phyloP scores from a whole-genome alignment of 2,329 filamentous ascomycete genomes.

The Setomelanomma holmii region DNA sequence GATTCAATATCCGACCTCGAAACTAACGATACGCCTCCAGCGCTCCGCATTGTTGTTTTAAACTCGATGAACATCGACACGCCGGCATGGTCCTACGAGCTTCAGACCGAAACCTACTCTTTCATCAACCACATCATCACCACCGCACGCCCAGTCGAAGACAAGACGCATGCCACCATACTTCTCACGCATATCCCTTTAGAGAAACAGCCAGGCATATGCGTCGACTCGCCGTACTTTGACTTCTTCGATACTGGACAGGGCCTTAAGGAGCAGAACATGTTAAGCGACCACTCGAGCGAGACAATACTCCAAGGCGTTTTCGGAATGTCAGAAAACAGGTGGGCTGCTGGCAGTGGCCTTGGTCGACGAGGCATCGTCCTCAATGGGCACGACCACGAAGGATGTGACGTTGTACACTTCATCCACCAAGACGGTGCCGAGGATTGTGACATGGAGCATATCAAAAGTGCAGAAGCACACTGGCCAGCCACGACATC shows the following conservation, averaged over 20 bases:
- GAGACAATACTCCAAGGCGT: slow-evolving; percentile 79
- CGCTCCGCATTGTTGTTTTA: slow-evolving; percentile 82
- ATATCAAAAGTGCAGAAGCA: slow-evolving; percentile 17
- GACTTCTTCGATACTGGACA: slow-evolving; percentile 72
- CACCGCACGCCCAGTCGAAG: slow-evolving; percentile 66
- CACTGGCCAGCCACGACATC: slow-evolving; percentile 19
- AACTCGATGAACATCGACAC: slow-evolving; percentile 95
- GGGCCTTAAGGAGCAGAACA: slow-evolving; percentile 88
- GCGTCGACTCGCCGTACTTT: slow-evolving; percentile 84
- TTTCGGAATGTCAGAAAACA: slow-evolving; percentile 75
- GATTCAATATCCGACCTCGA: not conserved
- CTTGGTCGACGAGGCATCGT: slow-evolving; percentile 77
- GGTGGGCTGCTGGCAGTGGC: slow-evolving; percentile 65
- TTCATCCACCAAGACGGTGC: slow-evolving; percentile 52
- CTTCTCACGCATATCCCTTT: slow-evolving; percentile 92
- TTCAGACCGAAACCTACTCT: slow-evolving; percentile 78
- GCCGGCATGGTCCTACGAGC: slow-evolving; percentile 69
- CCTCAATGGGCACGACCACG: slow-evolving; percentile 93
- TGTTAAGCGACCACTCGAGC: slow-evolving; percentile 76
- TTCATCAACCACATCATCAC: slow-evolving; percentile 76
- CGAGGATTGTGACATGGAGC: slow-evolving; percentile 13
- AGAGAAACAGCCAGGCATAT: slow-evolving; percentile 81
- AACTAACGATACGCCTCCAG: slow-evolving; percentile 56
- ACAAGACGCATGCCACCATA: slow-evolving; percentile 74
- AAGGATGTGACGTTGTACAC: slow-evolving; percentile 90